phyloP scores from a whole-genome alignment of 2,329 filamentous ascomycete genomes.

The Juglanconis oblonga region DNA sequence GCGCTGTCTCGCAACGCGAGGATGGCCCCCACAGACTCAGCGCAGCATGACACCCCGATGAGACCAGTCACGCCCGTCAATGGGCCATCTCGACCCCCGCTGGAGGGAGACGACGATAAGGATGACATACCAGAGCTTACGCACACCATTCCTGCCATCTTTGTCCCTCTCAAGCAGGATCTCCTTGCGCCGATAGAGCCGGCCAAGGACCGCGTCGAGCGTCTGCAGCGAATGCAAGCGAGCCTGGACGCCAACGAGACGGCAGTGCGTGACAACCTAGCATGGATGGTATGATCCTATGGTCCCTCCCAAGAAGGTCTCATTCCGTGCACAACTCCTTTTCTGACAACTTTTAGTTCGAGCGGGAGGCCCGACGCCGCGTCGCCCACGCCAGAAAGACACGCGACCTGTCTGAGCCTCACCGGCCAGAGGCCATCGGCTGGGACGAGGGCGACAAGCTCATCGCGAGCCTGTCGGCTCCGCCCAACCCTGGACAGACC shows the following conservation, averaged over 20 bases:
- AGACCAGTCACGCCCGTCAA: not conserved
- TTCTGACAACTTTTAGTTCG: conserved; percentile 18
- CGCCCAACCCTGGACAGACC: conserved; percentile 17
- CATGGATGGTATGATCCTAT: conserved; percentile 28
- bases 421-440: conserved; percentile 14
- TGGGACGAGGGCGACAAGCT: conserved; percentile 26
- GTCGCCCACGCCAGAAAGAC: conserved; percentile 21
- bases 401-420: conserved; percentile 5
- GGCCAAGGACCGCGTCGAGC: conserved; percentile 27
- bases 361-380: conserved; percentile 31
- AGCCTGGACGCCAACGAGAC: conserved; percentile 29
- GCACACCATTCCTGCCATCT: conserved; percentile 29
- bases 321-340: not conserved
- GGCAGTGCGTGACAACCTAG: conserved; percentile 30
- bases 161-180: conserved; percentile 31
- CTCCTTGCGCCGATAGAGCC: conserved; percentile 25
- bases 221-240: conserved; percentile 27
- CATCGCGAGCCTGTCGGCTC: conserved; percentile 27
- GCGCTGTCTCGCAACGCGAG: not conserved
- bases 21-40: not conserved
- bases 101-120: not conserved
- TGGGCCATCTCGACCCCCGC: not conserved
- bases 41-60: not conserved
- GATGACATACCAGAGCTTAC: conserved; percentile 27
- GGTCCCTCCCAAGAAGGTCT: not conserved